Evolutionary conservation across 2,329 filamentous ascomycete genomes (phyloP), one percentile per base, ranked within the genome.

Genomic region (Pezizomycotina sp.): DNA sequence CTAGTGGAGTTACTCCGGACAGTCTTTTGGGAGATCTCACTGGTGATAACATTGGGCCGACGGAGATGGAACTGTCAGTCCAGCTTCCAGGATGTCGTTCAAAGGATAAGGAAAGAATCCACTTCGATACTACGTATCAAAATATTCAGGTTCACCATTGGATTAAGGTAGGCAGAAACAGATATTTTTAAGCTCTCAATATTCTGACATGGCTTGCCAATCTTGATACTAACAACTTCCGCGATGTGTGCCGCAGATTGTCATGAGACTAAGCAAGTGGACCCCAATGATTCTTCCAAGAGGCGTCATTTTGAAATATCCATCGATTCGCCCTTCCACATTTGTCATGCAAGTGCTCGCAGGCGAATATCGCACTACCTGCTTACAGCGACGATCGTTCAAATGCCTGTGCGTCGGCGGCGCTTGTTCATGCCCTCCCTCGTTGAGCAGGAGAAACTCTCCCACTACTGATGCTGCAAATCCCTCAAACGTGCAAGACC

Each of bases 71-170:
- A 54, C 86, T 92, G 63, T 89, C 77, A 44, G 81, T 92, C 6
- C 82, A 92, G 59, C 66, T 93, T 31, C 84, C 84, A 7, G 92
- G 80, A 22, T 93, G 84, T 53, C 72, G 80, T 49, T 75, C 76
- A 53, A 84, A 91, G 76, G 71, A 77, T 14, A 77, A 75, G 50
- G 75, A 84, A 52, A 68, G 71, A 42, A 60, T 93, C 41, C 77
- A 92, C 55, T 86, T 86, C 34, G 83, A 92, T 54, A 92, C 82
- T 36, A 92, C 82, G 38, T 92, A 86, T 65, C 78, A 82, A 53
- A 91, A 91, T 46, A 86, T 92, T 34, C 81, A 89, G 51, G 83
- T 93, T 35, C 82, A 81, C 55, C 84, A 93, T 55, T 92, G 83
- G 83, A 92, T 93, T 57, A 92, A 92, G 70, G 81, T 82, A 61